A percentile compares a stretch with the other conserved stretches of the same genome.
phyloP scores from a whole-genome alignment of 345 rosid genomes.

The Eucalyptus tenuipes region DNA sequence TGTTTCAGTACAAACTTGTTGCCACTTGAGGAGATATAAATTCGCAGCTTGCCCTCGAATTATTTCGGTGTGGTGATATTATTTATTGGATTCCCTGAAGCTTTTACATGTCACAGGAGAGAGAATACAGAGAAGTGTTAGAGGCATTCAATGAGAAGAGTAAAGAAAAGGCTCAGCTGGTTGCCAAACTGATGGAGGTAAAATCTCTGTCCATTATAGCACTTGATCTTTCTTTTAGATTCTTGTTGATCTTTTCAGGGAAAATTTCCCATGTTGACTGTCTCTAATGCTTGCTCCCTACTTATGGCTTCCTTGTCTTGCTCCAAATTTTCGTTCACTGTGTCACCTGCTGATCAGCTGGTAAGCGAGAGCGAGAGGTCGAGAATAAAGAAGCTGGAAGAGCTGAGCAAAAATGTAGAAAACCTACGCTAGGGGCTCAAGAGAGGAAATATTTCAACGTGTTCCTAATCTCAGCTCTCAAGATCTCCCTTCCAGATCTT shows the following conservation, averaged over 20 bases:
- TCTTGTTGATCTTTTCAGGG: neutral
- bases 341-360: constrained; percentile 24
- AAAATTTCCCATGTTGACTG: neutral
- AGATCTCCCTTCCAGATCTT: neutral
- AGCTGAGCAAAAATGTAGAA: constrained; percentile 65
- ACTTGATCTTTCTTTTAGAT: neutral
- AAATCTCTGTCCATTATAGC: neutral
- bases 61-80: neutral
- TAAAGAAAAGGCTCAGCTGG: constrained; percentile 66
- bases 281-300: neutral
- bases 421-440: constrained; percentile 4
- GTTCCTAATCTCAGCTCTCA: neutral
- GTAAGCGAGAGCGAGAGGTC: constrained; percentile 69
- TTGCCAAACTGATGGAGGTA: constrained; percentile 82
- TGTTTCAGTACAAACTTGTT: neutral
- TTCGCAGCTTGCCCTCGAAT: neutral
- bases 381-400: constrained; percentile 85
- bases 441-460: neutral
- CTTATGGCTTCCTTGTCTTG: neutral
- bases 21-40: neutral
- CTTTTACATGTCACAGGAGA: constrained; percentile 40
- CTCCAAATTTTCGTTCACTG: neutral
- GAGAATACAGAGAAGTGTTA: constrained; percentile 77
- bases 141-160: constrained; percentile 85
- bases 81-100: neutral